phyloP scores from a whole-genome alignment of 2,329 filamentous ascomycete species.

The Bipolaris sorokiniana region DNA sequence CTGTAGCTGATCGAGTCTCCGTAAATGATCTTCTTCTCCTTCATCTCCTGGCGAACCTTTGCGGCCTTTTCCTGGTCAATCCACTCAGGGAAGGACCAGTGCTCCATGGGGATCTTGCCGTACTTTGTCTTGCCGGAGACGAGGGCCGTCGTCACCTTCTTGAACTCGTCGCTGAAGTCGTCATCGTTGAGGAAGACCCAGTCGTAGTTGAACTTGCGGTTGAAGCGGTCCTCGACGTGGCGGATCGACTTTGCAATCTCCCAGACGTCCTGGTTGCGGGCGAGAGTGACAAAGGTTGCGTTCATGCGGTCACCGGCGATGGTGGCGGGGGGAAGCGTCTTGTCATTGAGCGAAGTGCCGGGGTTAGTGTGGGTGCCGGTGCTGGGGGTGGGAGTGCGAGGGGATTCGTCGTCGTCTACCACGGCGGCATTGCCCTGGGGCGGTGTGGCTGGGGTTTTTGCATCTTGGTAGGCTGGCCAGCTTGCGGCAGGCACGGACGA shows the following conservation, averaged over 20 bases:
- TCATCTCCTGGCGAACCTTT: slow-evolving; percentile 93
- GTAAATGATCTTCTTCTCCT: slow-evolving; percentile 93
- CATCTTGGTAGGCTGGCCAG: slow-evolving; percentile 42
- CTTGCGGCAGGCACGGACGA: slow-evolving; percentile 52
- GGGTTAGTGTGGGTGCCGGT: slow-evolving; percentile 17
- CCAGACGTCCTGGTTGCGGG: slow-evolving; percentile 92
- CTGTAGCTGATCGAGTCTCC: slow-evolving; percentile 96
- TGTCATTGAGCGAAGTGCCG: slow-evolving; percentile 44
- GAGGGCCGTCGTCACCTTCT: slow-evolving; percentile 84
- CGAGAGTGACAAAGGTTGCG: slow-evolving; percentile 95
- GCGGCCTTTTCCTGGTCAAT: slow-evolving; percentile 94
- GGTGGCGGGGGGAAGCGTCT: slow-evolving; percentile 50
- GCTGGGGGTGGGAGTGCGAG: slow-evolving; percentile 14
- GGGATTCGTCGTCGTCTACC: slow-evolving; percentile 13
- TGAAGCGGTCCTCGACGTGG: slow-evolving; percentile 97
- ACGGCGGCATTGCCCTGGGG: slow-evolving; percentile 23
- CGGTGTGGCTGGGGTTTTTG: slow-evolving; percentile 20
- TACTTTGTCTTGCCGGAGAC: slow-evolving; percentile 94
- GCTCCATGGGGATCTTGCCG: slow-evolving; percentile 84
- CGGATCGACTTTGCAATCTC: slow-evolving; percentile 96
- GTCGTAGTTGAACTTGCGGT: slow-evolving; percentile 94
- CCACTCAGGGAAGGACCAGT: slow-evolving; percentile 96
- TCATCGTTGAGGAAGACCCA: slow-evolving; percentile 99
- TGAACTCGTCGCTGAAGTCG: slow-evolving; percentile 92
- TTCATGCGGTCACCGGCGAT: slow-evolving; percentile 81